Percentiles rank a stretch among this genome's conserved stretches.
Conservation (phyloP, 768 basidiomycete species). For the Asterophora parasitica region DNA sequence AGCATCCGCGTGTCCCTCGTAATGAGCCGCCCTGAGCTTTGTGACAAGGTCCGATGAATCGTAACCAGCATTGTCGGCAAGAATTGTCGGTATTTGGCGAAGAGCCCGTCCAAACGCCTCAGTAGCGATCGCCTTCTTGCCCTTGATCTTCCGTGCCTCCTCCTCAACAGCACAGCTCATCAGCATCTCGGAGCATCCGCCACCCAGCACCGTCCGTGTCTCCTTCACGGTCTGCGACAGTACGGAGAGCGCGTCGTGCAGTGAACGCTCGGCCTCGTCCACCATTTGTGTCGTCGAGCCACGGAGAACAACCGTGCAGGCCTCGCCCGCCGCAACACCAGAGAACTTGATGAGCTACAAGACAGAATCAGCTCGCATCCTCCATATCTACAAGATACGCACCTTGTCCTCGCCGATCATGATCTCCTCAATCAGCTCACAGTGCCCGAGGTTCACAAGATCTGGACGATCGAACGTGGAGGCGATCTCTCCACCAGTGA, state of each 20-base stretch:
- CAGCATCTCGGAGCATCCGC: slow-evolving; percentile 97
- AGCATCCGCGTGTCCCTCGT: slow-evolving; percentile 79
- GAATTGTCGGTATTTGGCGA: slow-evolving; percentile 91
- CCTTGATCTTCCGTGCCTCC: slow-evolving; percentile 74
- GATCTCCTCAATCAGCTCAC: slow-evolving; percentile 96
- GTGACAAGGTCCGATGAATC: slow-evolving; percentile 96
- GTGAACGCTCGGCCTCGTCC: slow-evolving; percentile 95
- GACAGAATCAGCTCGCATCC: background rate
- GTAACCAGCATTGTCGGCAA: slow-evolving; percentile 97
- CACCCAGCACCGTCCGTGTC: slow-evolving; percentile 89
- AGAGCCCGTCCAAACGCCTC: slow-evolving; percentile 89
- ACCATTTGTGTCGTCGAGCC: slow-evolving; percentile 99
- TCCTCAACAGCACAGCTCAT: slow-evolving; percentile 96
- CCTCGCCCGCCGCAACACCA: slow-evolving; percentile 95
- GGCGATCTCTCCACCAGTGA: slow-evolving; percentile 97
- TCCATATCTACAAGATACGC: slow-evolving; percentile 9
- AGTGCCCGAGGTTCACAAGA: slow-evolving; percentile 86
- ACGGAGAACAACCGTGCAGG: slow-evolving; percentile 95
- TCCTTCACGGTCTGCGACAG: slow-evolving; percentile 98
- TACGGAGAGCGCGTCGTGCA: slow-evolving; percentile 96
- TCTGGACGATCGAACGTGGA: slow-evolving; percentile 93
- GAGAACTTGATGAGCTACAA: slow-evolving; percentile 98
- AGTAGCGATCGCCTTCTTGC: slow-evolving; percentile 94
- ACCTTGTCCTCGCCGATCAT: slow-evolving; percentile 99
- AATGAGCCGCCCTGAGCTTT: slow-evolving; percentile 87